Conservation (phyloP, 371 early-diverging fungal species). For the Choanephora cucurbitarum region DNA sequence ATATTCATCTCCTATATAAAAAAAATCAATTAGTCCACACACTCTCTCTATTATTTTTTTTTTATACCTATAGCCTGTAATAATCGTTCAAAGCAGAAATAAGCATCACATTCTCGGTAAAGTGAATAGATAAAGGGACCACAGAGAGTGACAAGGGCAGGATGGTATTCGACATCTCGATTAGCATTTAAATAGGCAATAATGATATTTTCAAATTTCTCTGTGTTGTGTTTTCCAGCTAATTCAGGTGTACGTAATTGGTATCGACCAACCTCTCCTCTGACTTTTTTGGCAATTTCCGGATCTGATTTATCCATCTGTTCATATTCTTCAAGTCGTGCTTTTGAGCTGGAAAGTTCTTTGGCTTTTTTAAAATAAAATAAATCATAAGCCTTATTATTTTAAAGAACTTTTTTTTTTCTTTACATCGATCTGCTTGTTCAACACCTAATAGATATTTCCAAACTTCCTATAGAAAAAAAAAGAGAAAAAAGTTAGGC, state of each 20-base stretch:
- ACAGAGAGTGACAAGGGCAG: slow-evolving; percentile 71
- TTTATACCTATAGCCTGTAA: slow-evolving; percentile 71
- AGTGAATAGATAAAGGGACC: slow-evolving; percentile 77
- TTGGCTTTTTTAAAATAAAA: slow-evolving; percentile 46
- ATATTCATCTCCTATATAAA: slow-evolving; percentile 48
- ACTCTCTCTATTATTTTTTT: no score
- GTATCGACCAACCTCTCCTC: slow-evolving; percentile 79
- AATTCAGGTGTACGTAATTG: slow-evolving; percentile 40
- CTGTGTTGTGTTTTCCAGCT: slow-evolving; percentile 21
- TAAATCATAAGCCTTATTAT: not conserved
- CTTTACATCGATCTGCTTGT: slow-evolving; percentile 77
- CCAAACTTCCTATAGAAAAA: slow-evolving; percentile 73
- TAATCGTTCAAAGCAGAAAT: slow-evolving; percentile 73
- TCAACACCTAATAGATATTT: slow-evolving; percentile 83
- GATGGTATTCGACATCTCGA: slow-evolving; percentile 69
- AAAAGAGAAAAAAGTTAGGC: no score
- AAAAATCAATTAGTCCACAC: slow-evolving; percentile 1
- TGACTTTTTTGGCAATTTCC: slow-evolving; percentile 74
- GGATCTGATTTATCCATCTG: slow-evolving; percentile 68
- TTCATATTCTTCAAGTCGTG: slow-evolving; percentile 66
- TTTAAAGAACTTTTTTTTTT: not conserved
- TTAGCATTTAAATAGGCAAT: slow-evolving; percentile 74
- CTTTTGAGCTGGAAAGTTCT: slow-evolving; percentile 64
- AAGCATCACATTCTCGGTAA: slow-evolving; percentile 72
- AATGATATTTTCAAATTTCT: slow-evolving; percentile 73